These are phyloP conservation scores for Trichopus zeylanicus DNA, from an alignment of 116 monocot genomes.

Conservation along the genomic window DNA sequence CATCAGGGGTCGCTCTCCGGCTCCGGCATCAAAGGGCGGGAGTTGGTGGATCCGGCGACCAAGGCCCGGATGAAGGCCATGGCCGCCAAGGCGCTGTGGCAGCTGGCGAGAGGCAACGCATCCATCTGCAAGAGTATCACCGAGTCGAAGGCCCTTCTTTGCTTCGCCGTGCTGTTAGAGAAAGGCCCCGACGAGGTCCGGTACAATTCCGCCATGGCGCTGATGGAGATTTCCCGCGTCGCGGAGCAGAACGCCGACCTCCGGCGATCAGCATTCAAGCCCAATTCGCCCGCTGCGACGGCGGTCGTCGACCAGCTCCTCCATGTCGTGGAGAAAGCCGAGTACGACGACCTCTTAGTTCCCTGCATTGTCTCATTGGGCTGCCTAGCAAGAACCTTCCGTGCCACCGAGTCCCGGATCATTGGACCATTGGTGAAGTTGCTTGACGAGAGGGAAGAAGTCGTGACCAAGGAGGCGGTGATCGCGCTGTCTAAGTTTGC, in stretches of 20 bases:
- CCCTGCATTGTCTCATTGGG: constrained; percentile 74
- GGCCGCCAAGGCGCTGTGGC: constrained; percentile 77
- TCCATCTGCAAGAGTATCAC: constrained; percentile 80
- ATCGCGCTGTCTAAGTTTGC: constrained; percentile 73
- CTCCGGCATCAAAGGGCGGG: constrained; percentile 58
- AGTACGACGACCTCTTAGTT: constrained; percentile 48
- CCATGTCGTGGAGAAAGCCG: constrained; percentile 44
- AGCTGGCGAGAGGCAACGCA: constrained; percentile 50
- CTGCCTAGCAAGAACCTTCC: constrained; percentile 78
- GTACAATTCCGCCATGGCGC: constrained; percentile 78
- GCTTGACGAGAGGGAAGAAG: constrained; percentile 60
- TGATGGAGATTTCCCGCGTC: constrained; percentile 72
- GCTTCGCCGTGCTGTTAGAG: constrained; percentile 85
- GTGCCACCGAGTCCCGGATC: constrained; percentile 82
- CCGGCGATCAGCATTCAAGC: constrained; percentile 76
- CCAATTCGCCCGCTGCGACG: constrained; percentile 73
- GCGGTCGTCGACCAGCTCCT: constrained; percentile 83
- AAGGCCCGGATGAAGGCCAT: constrained; percentile 83
- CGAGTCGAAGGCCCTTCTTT: constrained; percentile 79
- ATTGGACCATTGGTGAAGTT: constrained; percentile 67
- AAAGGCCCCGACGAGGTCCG: constrained; percentile 68
- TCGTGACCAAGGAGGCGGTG: constrained; percentile 45
- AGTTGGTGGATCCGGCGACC: constrained; percentile 68
- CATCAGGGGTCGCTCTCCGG: constrained; percentile 18
- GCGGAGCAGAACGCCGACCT: constrained; percentile 71